Evolutionary conservation across 352 stramenopile genomes (phyloP), one percentile per base, ranked within the genome.

Genomic region (Albugo laibachii): DNA sequence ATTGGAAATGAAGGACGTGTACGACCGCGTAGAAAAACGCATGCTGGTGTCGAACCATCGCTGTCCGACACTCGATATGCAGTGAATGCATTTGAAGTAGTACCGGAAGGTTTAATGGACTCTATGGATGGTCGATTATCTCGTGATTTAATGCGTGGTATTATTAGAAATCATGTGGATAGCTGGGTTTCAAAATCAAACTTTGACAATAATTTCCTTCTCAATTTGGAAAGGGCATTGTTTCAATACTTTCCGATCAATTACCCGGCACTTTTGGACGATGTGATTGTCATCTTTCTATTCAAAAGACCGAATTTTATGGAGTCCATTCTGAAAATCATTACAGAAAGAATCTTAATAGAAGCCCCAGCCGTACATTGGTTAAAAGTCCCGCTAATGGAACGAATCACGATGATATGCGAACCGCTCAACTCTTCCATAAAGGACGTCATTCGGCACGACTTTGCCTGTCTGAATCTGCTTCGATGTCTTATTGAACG

Each of bases 91-190:
- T 58, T 69, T 38, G 85, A 84, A 48, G 61, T 92, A 14, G 71
- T 92, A 11, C 79, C 79, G 0, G 76, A 87, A 35, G 79, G 79
- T 13, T 72, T 92, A 20, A 77, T 86, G 2, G 76, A 92, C 41
- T 69, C 70, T n/a, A 71, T 92, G 19, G 79, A 92, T 47, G 53
- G 56, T 1, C 61, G 69, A 48, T 66, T 87, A 51, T 69, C 59
- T 36, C 63, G 58, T 41, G 48, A 57, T n/a, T 65, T 78, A 19
- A 55, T 80, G 11, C 43, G 47, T 1, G 59, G 57, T 36, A 52
- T 87, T 12, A 71, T 88, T 15, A 51, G 47, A 11, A 75, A 62
- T 35, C 79, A 92, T 47, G 70, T 85, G 1, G 57, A 59, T 12
- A 80, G 86, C 36, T 92, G 79, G 79, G 66, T 75, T 44, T 58